phyloP scores from a whole-genome alignment of 768 basidiomycete species.

The Udeniomyces megalosporus region DNA sequence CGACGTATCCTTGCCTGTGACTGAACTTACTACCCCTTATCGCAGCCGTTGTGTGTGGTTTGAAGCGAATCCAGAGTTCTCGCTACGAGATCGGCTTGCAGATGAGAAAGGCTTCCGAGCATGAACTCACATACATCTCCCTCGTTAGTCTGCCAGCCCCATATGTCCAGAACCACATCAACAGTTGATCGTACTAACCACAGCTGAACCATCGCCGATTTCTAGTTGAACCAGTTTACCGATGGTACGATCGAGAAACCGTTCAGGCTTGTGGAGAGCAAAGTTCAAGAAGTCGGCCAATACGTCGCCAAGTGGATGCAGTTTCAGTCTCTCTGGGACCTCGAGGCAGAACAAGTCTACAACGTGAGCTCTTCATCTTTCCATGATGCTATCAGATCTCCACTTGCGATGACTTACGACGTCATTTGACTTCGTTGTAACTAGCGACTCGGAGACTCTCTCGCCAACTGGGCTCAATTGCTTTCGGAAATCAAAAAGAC shows the following conservation, averaged over 20 bases:
- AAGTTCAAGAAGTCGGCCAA: constrained; percentile 67
- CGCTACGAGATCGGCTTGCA: constrained; percentile 93
- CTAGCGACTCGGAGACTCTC: constrained; percentile 70
- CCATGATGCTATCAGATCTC: too few species aligned
- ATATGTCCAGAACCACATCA: too few species aligned
- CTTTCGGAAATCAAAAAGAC: constrained; percentile 94
- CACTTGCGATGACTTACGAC: too few species aligned
- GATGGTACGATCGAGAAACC: constrained; percentile 63
- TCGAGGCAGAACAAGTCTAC: constrained; percentile 93
- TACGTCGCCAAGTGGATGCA: constrained; percentile 98
- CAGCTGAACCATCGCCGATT: too few species aligned
- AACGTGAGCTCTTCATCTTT: constrained; percentile 28
- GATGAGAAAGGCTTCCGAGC: constrained; percentile 47
- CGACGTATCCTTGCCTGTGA: too few species aligned
- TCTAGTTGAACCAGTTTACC: constrained; percentile 56
- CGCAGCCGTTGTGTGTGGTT: constrained; percentile 66
- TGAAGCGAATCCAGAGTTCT: constrained; percentile 79
- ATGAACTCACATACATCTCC: constrained; percentile 66
- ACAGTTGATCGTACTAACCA: not conserved
- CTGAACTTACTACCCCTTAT: too few species aligned
- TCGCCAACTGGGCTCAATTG: constrained; percentile 87
- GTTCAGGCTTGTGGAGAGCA: constrained; percentile 69
- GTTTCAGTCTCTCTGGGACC: constrained; percentile 97
- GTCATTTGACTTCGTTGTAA: not conserved
- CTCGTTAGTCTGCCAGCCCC: constrained; percentile 57